These are phyloP conservation scores for Synchytrium microbalum DNA, from an alignment of 371 early-diverging fungal species.

Conservation along the genomic window DNA sequence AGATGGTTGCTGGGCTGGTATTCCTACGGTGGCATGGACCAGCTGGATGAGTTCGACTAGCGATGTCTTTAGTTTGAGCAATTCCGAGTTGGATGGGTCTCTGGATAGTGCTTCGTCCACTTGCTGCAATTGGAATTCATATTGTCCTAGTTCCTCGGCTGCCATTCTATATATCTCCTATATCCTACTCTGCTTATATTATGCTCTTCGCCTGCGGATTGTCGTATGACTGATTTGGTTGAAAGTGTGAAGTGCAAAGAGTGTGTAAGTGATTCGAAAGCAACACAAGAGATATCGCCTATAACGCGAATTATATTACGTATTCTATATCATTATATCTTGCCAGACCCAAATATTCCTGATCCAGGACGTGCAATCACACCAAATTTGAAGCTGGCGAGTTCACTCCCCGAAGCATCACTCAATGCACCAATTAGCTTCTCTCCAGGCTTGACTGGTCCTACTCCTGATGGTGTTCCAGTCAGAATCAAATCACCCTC, in stretches of 20 bases:
- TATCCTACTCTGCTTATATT: background rate
- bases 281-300: background rate
- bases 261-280: background rate
- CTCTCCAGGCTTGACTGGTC: constrained; percentile 71
- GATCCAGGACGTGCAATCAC: background rate
- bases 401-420: background rate
- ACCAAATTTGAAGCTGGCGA: background rate
- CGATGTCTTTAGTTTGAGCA: constrained; percentile 56
- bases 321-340: too few relatives aligned
- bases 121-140: constrained; percentile 63
- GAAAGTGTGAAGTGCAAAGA: background rate
- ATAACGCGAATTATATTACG: too few relatives aligned
- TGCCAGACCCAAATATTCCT: background rate
- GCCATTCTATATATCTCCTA: background rate
- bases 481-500: constrained; percentile 52
- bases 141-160: constrained; percentile 45
- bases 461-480: constrained; percentile 87
- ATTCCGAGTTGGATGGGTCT: constrained; percentile 64
- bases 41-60: constrained; percentile 63
- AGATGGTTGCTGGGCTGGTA: constrained; percentile 10
- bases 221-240: too few relatives aligned
- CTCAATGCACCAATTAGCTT: constrained; percentile 60
- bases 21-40: constrained; percentile 9
- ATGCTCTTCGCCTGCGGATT: too few relatives aligned
- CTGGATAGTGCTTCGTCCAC: constrained; percentile 59